Evolutionary conservation across 768 basidiomycete genomes (phyloP).

Genomic region (Auricularia sp.): DNA sequence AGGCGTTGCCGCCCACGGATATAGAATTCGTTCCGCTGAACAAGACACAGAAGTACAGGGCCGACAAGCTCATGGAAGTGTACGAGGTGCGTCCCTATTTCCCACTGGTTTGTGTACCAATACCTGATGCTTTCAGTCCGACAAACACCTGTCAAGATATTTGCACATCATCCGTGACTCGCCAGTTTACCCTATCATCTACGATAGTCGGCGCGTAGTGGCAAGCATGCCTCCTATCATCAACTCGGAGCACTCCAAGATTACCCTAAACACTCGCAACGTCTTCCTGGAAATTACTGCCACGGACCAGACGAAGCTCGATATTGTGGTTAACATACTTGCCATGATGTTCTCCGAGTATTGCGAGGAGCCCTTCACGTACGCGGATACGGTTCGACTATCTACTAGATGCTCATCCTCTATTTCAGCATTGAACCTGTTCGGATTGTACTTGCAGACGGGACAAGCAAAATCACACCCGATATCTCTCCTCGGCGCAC

Average conservation of each 20-base stretch:
- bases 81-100: constrained; percentile 64
- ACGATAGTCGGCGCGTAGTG: constrained; percentile 79
- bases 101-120: constrained; percentile 1
- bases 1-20: constrained; percentile 68
- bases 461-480: constrained; percentile 66
- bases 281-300: constrained; percentile 96
- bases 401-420: not conserved
- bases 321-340: constrained; percentile 91
- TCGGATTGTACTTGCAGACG: constrained; percentile 71
- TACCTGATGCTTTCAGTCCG: constrained; percentile 43
- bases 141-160: constrained; percentile 84
- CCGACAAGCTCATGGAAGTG: constrained; percentile 82
- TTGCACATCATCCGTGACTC: constrained; percentile 90
- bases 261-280: constrained; percentile 85
- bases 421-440: constrained; percentile 80
- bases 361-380: constrained; percentile 87
- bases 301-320: constrained; percentile 92
- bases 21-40: constrained; percentile 89
- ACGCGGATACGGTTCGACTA: constrained; percentile 23
- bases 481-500: constrained; percentile 66
- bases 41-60: constrained; percentile 70
- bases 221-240: constrained; percentile 98
- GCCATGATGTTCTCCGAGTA: constrained; percentile 98
- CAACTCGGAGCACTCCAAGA: constrained; percentile 96
- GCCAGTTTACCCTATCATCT: constrained; percentile 95